phyloP scores from a whole-genome alignment of 345 rosid species.

The Sonneratia caseolaris region DNA sequence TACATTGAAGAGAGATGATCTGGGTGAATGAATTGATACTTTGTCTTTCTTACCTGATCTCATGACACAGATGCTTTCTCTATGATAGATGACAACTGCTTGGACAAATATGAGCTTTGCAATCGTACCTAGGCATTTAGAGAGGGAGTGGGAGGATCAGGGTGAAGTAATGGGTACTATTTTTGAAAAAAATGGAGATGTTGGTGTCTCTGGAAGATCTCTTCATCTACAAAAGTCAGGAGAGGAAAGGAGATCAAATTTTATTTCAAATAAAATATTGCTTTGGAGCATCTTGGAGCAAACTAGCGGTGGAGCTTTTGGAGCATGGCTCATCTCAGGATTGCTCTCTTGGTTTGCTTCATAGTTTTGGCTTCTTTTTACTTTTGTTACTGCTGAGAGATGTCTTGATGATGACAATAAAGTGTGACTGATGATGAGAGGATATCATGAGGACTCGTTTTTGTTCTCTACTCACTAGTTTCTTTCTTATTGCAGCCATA shows the following conservation, averaged over 20 bases:
- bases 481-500: slow-evolving; percentile 30
- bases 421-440: not conserved
- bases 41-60: slow-evolving; percentile 50
- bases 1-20: slow-evolving; percentile 26
- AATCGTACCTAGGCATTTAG: slow-evolving; percentile 83
- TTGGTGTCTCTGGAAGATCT: slow-evolving; percentile 60
- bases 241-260: slow-evolving; percentile 49
- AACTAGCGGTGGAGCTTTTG: slow-evolving; percentile 70
- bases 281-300: slow-evolving; percentile 90
- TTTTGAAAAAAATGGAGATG: slow-evolving; percentile 47
- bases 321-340: slow-evolving; percentile 84
- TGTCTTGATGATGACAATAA: not conserved
- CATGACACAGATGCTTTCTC: slow-evolving; percentile 87
- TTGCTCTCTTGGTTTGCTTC: slow-evolving; percentile 92
- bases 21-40: slow-evolving; percentile 50
- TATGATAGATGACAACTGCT: slow-evolving; percentile 96
- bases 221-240: slow-evolving; percentile 45
- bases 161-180: slow-evolving; percentile 58
- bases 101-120: slow-evolving; percentile 89
- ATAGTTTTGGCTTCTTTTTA: slow-evolving; percentile 36
- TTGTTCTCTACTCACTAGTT: slow-evolving; percentile 1
- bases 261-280: slow-evolving; percentile 51
- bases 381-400: slow-evolving; percentile 12
- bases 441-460: not conserved
- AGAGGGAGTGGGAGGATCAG: slow-evolving; percentile 83